Evolutionary conservation across 495 filamentous ascomycete species (phyloP).

Genomic region (Penicillium tannophilum): DNA sequence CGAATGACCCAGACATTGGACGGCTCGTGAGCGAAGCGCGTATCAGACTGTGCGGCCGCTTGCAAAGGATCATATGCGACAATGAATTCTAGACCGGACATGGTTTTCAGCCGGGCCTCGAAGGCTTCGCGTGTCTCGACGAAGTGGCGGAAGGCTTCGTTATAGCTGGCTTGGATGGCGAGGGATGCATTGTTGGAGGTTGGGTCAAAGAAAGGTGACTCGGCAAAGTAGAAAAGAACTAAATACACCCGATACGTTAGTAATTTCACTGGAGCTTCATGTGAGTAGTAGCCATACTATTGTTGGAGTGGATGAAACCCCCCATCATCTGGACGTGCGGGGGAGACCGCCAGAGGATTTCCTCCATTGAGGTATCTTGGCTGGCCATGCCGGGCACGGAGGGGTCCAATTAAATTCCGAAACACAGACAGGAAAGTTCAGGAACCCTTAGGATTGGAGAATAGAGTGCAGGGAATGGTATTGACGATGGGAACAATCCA

Average conservation of each 20-base stretch:
- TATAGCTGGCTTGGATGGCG: conserved; percentile 72
- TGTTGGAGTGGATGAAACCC: conserved; percentile 53
- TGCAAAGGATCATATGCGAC: conserved; percentile 71
- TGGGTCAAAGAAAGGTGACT: conserved; percentile 88
- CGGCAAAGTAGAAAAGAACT: conserved; percentile 87
- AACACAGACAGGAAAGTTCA: neutral
- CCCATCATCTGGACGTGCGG: conserved; percentile 61
- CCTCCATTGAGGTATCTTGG: conserved; percentile 69
- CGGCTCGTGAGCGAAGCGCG: conserved; percentile 51
- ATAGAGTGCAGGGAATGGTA: neutral
- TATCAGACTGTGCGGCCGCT: conserved; percentile 64
- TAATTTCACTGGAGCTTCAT: conserved; percentile 15
- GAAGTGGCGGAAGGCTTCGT: conserved; percentile 64
- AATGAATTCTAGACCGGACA: conserved; percentile 82
- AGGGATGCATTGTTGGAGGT: conserved; percentile 86
- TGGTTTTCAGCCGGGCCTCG: conserved; percentile 71
- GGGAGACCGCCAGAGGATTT: conserved; percentile 74
- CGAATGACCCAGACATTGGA: conserved; percentile 88
- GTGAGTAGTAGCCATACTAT: conserved; percentile 36
- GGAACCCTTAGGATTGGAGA: no score
- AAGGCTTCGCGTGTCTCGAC: conserved; percentile 74
- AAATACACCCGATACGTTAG: neutral
- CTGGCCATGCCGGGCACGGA: conserved; percentile 29
- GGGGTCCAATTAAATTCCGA: neutral
- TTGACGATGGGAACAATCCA: neutral